phyloP scores from a whole-genome alignment of 495 filamentous ascomycete genomes.

The Pseudoneurospora amorphoporcata region DNA sequence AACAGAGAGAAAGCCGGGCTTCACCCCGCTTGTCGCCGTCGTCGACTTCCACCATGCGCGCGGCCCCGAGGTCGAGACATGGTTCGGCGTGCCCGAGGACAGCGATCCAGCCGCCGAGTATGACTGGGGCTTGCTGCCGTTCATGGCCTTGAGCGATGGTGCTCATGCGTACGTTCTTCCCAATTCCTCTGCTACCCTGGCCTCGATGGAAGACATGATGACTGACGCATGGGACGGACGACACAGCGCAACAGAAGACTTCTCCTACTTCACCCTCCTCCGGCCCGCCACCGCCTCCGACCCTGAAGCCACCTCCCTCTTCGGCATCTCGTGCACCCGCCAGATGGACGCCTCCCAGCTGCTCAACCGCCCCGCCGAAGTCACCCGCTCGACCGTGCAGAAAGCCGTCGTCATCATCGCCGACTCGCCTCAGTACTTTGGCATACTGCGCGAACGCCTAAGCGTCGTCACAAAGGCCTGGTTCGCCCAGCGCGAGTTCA shows the following conservation, averaged over 20 bases:
- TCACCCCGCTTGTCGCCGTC: slow-evolving; percentile 66
- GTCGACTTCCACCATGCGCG: slow-evolving; percentile 97
- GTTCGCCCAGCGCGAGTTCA: slow-evolving; percentile 86
- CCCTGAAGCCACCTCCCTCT: slow-evolving; percentile 59
- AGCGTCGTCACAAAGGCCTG: slow-evolving; percentile 86
- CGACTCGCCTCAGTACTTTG: slow-evolving; percentile 73
- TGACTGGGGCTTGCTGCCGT: slow-evolving; percentile 87
- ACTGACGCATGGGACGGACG: background rate
- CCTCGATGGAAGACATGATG: too few relatives aligned
- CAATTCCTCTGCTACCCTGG: background rate
- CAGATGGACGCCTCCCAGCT: slow-evolving; percentile 77
- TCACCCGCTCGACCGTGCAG: slow-evolving; percentile 91
- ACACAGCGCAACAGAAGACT: slow-evolving; percentile 74
- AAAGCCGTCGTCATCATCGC: slow-evolving; percentile 98
- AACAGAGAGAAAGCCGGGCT: slow-evolving; percentile 15
- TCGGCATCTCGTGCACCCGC: slow-evolving; percentile 90
- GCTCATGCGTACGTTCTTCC: slow-evolving; percentile 69
- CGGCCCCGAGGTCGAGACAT: slow-evolving; percentile 88
- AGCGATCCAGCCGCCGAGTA: slow-evolving; percentile 72
- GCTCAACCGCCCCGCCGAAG: slow-evolving; percentile 68
- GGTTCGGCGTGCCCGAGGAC: slow-evolving; percentile 73
- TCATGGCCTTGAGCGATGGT: slow-evolving; percentile 96
- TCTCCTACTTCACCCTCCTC: slow-evolving; percentile 94
- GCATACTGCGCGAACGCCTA: slow-evolving; percentile 70
- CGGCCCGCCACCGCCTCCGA: slow-evolving; percentile 46